Evolutionary conservation across 2,329 filamentous ascomycete species (phyloP), one percentile per base, ranked within the genome.

Genomic region (Tricladium varicosporioides): DNA sequence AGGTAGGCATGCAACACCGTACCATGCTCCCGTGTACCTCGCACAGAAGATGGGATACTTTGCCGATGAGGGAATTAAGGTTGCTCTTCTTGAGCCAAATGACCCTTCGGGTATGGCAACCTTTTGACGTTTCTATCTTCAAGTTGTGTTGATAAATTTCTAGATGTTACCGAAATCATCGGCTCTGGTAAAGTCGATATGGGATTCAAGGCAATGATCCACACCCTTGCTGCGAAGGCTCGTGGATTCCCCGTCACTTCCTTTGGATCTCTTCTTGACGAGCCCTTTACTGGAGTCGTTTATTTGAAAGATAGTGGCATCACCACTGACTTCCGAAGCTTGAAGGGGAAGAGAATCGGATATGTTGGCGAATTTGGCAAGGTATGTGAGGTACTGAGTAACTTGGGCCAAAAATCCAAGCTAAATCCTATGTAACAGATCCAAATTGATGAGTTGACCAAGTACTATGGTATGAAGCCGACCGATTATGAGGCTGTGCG

Each of bases 171-270:
- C 60, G 88, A 91, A 71, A 90, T 92, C 71, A 89, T 92, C 63
- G 88, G 88, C 58, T 85, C 81, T 54, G 85, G 84, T 60, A 91
- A 90, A 69, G 85, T 90, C 50, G 87, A 91, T 69, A 82, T 91
- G 68, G 88, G 88, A 46, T 91, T 89, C 80, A 92, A 91, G 73
- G 88, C 88, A 63, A 91, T 92, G 88, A 92, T 92, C 64, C 88
- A 92, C 69, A 91, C 88, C 8, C 80, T 92, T 58, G 88, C 87
- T 55, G 88, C 88, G 70, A 90, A 91, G 73, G 88, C 88, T 42
- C 87, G 88, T 60, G 76, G 81, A 74, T 92, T 89, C 70, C 88
- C 88, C 0, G 84, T 92, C 51, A 75, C 80, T 16, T 90, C 88
- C 8, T 83, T 92, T 50, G 88, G 87, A 42, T 89, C 86, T 31